Conservation (phyloP, 1,284 basidiomycete species). For the Moesziomyces parantarcticus region DNA sequence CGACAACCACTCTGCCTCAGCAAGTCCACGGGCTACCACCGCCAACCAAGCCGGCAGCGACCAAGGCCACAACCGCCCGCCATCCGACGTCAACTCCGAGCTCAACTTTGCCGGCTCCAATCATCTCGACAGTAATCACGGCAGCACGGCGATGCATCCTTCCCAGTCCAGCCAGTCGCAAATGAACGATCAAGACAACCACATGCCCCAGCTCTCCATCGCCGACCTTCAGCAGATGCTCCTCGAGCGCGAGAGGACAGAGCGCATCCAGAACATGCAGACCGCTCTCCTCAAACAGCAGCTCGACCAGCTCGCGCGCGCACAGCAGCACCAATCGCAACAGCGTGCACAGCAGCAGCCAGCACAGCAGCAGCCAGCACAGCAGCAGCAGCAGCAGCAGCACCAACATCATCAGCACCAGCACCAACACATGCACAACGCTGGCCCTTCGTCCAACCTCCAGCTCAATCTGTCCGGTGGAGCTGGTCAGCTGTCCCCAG, state of each 20-base stretch:
- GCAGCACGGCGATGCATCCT: constrained; percentile 5
- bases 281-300: constrained; percentile 58
- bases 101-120: constrained; percentile 4
- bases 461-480: constrained; percentile 21
- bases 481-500: constrained; percentile 34
- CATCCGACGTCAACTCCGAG: constrained; percentile 21
- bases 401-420: constrained; percentile 13
- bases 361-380: constrained; percentile 10
- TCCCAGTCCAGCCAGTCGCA: constrained; percentile 25
- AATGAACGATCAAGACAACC: constrained; percentile 9
- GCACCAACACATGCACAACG: constrained; percentile 8
- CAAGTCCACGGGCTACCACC: constrained; percentile 24
- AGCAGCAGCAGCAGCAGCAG: constrained; percentile 15
- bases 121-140: constrained; percentile 5
- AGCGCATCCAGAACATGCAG: constrained; percentile 59
- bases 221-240: constrained; percentile 52
- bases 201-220: constrained; percentile 42
- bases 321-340: constrained; percentile 22
- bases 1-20: constrained; percentile 24
- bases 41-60: constrained; percentile 15
- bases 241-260: constrained; percentile 53
- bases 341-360: constrained; percentile 12
- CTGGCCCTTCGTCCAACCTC: constrained; percentile 11
- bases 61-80: constrained; percentile 15
- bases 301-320: constrained; percentile 52